These are phyloP conservation scores for Microstegium vimineum DNA, from an alignment of 176 grass and related monocot genomes.

Conservation along the genomic window DNA sequence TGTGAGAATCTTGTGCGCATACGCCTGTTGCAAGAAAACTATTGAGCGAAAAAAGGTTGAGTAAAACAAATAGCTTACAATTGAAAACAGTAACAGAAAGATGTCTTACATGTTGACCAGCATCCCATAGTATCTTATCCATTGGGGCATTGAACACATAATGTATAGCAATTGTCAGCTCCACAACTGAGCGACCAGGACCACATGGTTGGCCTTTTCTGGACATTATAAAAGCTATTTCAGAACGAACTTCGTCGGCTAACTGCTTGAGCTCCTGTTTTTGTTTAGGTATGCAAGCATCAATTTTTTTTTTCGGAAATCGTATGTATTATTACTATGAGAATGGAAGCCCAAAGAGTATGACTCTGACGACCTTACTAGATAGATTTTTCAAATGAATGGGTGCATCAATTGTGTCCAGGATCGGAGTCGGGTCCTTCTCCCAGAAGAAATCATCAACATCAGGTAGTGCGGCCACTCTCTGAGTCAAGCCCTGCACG, in stretches of 20 bases:
- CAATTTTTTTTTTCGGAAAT: not conserved
- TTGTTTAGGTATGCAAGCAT: not conserved
- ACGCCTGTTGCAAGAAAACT: conserved; percentile 43
- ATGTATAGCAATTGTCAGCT: conserved; percentile 67
- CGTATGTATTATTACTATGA: not conserved
- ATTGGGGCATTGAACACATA: conserved; percentile 72
- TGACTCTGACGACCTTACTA: conserved; percentile 43
- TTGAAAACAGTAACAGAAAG: not conserved
- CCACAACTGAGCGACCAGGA: conserved; percentile 47
- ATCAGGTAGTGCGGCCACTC: conserved; percentile 44
- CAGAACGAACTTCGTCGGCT: conserved; percentile 63
- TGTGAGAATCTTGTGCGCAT: conserved; percentile 85
- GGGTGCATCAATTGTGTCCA: conserved; percentile 65
- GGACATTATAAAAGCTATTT: conserved; percentile 70
- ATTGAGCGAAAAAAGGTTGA: not conserved
- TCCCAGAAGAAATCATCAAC: conserved; percentile 72
- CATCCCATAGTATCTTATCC: conserved; percentile 85
- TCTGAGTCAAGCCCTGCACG: conserved; percentile 35
- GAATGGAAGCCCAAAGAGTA: conserved; percentile 1
- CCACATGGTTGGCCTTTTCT: conserved; percentile 42
- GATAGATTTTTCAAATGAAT: conserved; percentile 77
- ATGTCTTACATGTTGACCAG: conserved; percentile 56
- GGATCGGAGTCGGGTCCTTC: conserved; percentile 65
- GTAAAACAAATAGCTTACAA: not conserved
- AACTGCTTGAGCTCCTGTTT: conserved; percentile 67